These are phyloP conservation scores for Catenaria anguillulae DNA, from an alignment of 371 early-diverging fungal species.

Conservation along the genomic window DNA sequence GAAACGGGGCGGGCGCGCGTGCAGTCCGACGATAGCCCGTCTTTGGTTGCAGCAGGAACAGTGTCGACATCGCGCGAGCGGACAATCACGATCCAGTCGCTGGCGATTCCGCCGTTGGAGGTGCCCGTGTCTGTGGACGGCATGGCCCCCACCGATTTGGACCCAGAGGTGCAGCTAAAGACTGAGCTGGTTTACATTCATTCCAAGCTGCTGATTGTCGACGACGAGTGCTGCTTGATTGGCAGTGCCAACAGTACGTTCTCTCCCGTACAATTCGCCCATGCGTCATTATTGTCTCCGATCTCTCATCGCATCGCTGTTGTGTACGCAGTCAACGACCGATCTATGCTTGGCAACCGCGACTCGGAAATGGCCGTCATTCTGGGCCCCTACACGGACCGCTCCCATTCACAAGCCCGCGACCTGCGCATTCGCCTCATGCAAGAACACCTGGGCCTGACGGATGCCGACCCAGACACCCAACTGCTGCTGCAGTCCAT, in stretches of 20 bases:
- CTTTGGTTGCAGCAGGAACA: too few relatives aligned
- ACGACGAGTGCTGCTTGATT: constrained; percentile 63
- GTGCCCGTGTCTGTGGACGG: too few relatives aligned
- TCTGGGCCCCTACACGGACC: constrained; percentile 37
- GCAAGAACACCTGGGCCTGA: constrained; percentile 68
- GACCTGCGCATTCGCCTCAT: constrained; percentile 60
- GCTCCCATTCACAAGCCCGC: constrained; percentile 23
- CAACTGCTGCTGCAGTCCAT: constrained; percentile 12
- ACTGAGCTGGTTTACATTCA: constrained; percentile 82
- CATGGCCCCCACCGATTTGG: too few relatives aligned
- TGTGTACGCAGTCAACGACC: constrained; percentile 84
- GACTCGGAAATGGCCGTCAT: constrained; percentile 81
- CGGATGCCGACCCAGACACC: constrained; percentile 16
- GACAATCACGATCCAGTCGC: too few relatives aligned
- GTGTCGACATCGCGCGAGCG: too few relatives aligned
- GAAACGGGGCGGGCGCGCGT: too few relatives aligned
- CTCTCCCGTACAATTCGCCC: not conserved
- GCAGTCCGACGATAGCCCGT: too few relatives aligned
- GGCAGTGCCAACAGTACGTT: constrained; percentile 66
- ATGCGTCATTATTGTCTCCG: not conserved
- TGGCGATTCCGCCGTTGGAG: too few relatives aligned
- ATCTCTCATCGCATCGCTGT: constrained; percentile 44
- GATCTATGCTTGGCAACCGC: constrained; percentile 69
- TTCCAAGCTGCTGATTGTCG: constrained; percentile 81
- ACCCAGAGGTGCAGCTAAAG: constrained; percentile 23